A percentile compares a stretch with the other conserved stretches of the same genome.
Evolutionary conservation across 148 eudicot genomes (phyloP).

Genomic region (Persicaria maculosa): DNA sequence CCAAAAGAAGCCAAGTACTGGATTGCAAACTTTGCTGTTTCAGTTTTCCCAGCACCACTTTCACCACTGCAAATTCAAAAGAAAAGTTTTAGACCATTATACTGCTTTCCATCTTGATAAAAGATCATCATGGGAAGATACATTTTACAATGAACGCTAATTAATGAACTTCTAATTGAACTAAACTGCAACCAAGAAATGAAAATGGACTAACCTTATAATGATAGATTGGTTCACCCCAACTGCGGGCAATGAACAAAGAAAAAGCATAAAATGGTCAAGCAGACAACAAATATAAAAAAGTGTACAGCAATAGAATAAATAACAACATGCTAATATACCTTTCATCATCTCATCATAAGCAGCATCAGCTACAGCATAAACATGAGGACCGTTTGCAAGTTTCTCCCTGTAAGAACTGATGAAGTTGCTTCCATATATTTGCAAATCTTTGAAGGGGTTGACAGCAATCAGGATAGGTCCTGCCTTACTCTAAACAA

Average conservation of each 20-base stretch:
- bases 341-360: slow-evolving; percentile 87
- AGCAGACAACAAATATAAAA: background rate
- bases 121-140: background rate
- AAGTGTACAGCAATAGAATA: background rate
- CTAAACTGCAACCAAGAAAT: background rate
- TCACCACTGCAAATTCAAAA: slow-evolving; percentile 59
- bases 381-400: slow-evolving; percentile 80
- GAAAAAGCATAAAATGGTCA: background rate
- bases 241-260: slow-evolving; percentile 44
- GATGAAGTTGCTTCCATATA: slow-evolving; percentile 53
- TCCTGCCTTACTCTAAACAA: slow-evolving; percentile 78
- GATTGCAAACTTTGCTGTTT: slow-evolving; percentile 86
- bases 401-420: slow-evolving; percentile 61
- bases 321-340: slow-evolving; percentile 16
- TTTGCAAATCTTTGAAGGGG: slow-evolving; percentile 72
- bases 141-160: background rate
- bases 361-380: slow-evolving; percentile 63
- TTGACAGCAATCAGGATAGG: slow-evolving; percentile 85
- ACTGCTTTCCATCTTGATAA: background rate
- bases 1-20: slow-evolving; percentile 77
- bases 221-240: slow-evolving; percentile 76
- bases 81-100: background rate
- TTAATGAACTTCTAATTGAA: background rate
- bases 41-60: slow-evolving; percentile 99
- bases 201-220: slow-evolving; percentile 55